Conservation (phyloP, 83 land plant species). For the Diphasiastrum complanatum region DNA sequence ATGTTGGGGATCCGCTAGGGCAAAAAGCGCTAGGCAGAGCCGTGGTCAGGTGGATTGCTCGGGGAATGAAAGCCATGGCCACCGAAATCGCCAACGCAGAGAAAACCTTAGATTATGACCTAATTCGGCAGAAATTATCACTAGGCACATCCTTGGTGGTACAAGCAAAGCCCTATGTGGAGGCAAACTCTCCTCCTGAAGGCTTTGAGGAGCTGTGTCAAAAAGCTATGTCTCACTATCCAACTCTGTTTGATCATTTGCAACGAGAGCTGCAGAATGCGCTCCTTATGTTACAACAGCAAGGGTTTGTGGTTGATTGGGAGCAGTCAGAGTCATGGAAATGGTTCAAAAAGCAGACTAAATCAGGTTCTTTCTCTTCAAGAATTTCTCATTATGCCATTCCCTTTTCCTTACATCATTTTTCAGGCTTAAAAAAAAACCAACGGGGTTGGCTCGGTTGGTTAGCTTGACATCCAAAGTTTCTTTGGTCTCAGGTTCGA, state of each 20-base stretch:
- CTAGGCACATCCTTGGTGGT: conserved; percentile 47
- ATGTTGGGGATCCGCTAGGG: conserved; percentile 69
- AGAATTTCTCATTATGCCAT: too few species aligned
- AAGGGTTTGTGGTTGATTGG: too few species aligned
- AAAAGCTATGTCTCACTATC: conserved; percentile 74
- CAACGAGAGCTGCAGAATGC: conserved; percentile 64
- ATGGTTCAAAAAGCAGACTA: too few species aligned
- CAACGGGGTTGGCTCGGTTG: too few species aligned
- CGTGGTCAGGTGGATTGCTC: conserved; percentile 64
- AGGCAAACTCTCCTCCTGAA: conserved; percentile 55
- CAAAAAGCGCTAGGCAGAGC: conserved; percentile 54
- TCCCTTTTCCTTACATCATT: too few species aligned
- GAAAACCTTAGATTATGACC: conserved; percentile 43
- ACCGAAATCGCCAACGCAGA: conserved; percentile 44
- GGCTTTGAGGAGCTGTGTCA: conserved; percentile 61
- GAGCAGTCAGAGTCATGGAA: too few species aligned
- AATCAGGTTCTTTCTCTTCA: too few species aligned
- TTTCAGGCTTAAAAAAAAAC: too few species aligned
- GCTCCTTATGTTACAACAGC: conserved; percentile 31
- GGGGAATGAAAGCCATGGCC: conserved; percentile 71
- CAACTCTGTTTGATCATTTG: conserved; percentile 76
- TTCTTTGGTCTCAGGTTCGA: too few species aligned
- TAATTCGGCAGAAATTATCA: conserved; percentile 36
- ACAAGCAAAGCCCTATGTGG: conserved; percentile 66
- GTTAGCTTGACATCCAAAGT: too few species aligned